phyloP scores from a whole-genome alignment of 805 yeast species.

The Metschnikowia vanudenii region DNA sequence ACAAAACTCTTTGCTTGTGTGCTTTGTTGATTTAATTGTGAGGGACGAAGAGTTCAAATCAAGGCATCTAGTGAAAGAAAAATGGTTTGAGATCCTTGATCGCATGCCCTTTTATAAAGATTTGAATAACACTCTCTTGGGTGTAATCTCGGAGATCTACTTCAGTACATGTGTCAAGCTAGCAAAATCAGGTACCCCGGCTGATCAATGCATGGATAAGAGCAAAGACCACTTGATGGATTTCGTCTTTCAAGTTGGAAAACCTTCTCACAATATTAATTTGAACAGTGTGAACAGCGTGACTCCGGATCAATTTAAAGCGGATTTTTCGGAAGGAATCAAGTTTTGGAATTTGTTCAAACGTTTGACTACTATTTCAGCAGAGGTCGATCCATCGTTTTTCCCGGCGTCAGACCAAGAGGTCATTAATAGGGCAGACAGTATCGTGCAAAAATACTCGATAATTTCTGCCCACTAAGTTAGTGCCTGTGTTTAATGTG shows the following conservation, averaged over 20 bases:
- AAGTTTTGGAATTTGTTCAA: constrained; percentile 38
- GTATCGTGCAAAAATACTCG: constrained; percentile 8
- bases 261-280: constrained; percentile 40
- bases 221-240: constrained; percentile 35
- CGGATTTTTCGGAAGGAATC: constrained; percentile 33
- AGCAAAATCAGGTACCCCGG: constrained; percentile 23
- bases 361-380: constrained; percentile 24
- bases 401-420: constrained; percentile 25
- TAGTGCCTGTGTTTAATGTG: no score
- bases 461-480: background rate
- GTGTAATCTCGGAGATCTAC: constrained; percentile 55
- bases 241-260: constrained; percentile 37
- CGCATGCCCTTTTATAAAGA: constrained; percentile 60
- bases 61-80: constrained; percentile 36
- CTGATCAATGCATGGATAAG: constrained; percentile 26
- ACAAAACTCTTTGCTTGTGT: constrained; percentile 53
- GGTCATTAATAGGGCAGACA: constrained; percentile 29
- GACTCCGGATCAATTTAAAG: constrained; percentile 29
- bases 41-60: constrained; percentile 49
- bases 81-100: constrained; percentile 59
- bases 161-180: constrained; percentile 42
- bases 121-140: constrained; percentile 62
- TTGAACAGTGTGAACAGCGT: constrained; percentile 42
- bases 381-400: constrained; percentile 28
- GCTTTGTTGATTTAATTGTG: constrained; percentile 50